Evolutionary conservation across 202 grass and related monocot genomes (phyloP), one percentile per base, ranked within the genome.

Genomic region (Carex arenaria): DNA sequence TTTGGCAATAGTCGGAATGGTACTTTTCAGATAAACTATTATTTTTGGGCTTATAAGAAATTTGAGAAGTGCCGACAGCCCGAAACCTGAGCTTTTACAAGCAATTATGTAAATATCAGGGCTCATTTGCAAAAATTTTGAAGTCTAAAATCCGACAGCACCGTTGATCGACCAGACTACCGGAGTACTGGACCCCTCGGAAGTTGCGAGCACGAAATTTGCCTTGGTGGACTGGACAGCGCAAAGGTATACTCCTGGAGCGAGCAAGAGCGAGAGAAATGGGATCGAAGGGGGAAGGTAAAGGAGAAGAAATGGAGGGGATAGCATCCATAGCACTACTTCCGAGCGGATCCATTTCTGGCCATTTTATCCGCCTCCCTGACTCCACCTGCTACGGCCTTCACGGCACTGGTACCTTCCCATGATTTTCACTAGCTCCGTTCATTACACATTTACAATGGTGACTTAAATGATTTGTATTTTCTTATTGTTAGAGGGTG

Each of bases 261-360:
- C 2, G 49, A 56, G 20, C 6, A 40, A 70, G 40, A 22, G 66
- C 45, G 67, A 83, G 64, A 67, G 82, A 66, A 13, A 67, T 55
- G 40, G 67, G 61, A 69, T 85, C 9, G 18, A 17, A 90, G 18
- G 54, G 82, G n/a, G 85, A 88, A 28, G 86, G 83, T 17, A 86
- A 36, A 20, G 88, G 88, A 18, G 65, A 63, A 30, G 62, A 79
- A 22, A 95, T 98, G 92, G 91, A 95, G 80, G 95, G 95, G n/a
- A 86, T 98, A 30, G 91, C 95, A 11, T 95, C 95, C 83, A 93
- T 98, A 77, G 93, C 85, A 23, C 62, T 98, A 86, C 85, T 98
- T 53, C 91, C 88, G 10, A 87, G 87, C 51, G 95, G 92, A 31
- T 82, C 87, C 56, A 93, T 98, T 84, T 98, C 93, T 65, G 91